phyloP scores from a whole-genome alignment of 2,329 filamentous ascomycete genomes.

The Seiridium cupressi region DNA sequence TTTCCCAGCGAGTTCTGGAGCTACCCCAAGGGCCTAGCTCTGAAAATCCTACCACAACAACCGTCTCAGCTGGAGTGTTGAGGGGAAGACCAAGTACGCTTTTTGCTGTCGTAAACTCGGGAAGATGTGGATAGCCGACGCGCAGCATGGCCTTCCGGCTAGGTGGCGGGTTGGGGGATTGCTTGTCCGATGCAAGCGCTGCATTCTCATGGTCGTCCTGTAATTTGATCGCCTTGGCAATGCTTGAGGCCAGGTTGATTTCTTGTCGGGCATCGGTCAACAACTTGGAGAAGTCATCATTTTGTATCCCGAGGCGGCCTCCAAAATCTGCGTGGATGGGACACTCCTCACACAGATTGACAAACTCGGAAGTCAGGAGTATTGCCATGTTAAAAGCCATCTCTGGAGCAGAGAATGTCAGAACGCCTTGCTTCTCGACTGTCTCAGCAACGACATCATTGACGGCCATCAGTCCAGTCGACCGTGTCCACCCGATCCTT shows the following conservation, averaged over 20 bases:
- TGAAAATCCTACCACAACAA: slow-evolving; percentile 37
- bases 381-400: slow-evolving; percentile 39
- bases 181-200: too few relatives aligned
- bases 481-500: slow-evolving; percentile 43
- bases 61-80: slow-evolving; percentile 29
- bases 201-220: too few relatives aligned
- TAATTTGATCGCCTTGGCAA: too few relatives aligned
- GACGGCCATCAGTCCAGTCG: slow-evolving; percentile 38
- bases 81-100: slow-evolving; percentile 6
- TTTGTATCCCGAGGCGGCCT: slow-evolving; percentile 27
- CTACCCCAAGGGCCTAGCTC: slow-evolving; percentile 63
- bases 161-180: too few relatives aligned
- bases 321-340: slow-evolving; percentile 36
- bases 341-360: slow-evolving; percentile 26
- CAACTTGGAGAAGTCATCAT: slow-evolving; percentile 23
- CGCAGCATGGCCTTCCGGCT: too few relatives aligned
- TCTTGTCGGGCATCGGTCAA: slow-evolving; percentile 11
- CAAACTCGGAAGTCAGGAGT: slow-evolving; percentile 26
- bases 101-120: slow-evolving; percentile 13
- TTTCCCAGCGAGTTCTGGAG: slow-evolving; percentile 69
- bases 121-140: slow-evolving; percentile 8
- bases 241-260: too few relatives aligned
- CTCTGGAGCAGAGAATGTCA: slow-evolving; percentile 36
- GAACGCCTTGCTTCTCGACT: slow-evolving; percentile 27
- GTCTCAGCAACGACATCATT: slow-evolving; percentile 38